Percentiles rank a stretch among this genome's conserved stretches.
phyloP scores from a whole-genome alignment of 202 grass and related monocot genomes.

The Brachypodium distachyon region DNA sequence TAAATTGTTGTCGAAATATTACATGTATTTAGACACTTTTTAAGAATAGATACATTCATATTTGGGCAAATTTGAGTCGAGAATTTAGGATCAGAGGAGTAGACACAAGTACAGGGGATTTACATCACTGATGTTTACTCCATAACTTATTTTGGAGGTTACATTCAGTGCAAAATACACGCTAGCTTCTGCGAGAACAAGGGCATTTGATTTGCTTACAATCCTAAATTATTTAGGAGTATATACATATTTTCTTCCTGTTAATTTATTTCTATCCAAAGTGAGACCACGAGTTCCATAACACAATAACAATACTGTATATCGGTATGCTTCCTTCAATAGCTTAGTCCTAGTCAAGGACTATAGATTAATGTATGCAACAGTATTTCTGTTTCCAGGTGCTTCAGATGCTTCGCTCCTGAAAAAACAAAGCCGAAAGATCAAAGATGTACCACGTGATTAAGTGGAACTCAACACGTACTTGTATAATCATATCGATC shows the following conservation, averaged over 20 bases:
- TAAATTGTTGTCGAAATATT: too few species aligned
- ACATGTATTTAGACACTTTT: too few species aligned
- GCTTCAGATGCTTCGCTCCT: conserved; percentile 25
- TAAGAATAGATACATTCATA: too few species aligned
- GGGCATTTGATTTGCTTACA: not conserved
- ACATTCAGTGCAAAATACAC: not conserved
- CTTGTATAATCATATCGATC: too few species aligned
- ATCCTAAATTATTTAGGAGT: not conserved
- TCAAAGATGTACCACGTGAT: not conserved
- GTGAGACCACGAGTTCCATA: not conserved
- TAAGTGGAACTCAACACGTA: not conserved
- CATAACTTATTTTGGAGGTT: not conserved
- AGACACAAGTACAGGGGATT: conserved; percentile 19
- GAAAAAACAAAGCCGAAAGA: not conserved
- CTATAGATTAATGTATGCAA: conserved; percentile 16
- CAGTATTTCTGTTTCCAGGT: not conserved
- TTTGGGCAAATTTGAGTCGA: too few species aligned
- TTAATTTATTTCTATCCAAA: conserved; percentile 37
- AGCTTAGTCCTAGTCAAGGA: not conserved
- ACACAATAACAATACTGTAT: not conserved
- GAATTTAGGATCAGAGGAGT: too few species aligned
- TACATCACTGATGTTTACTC: conserved; percentile 18
- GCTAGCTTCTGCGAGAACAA: not conserved
- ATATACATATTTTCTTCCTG: not conserved
- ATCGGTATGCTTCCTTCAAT: conserved; percentile 13